phyloP scores from a whole-genome alignment of 306 rosid genomes.

The Albizia julibrissin region DNA sequence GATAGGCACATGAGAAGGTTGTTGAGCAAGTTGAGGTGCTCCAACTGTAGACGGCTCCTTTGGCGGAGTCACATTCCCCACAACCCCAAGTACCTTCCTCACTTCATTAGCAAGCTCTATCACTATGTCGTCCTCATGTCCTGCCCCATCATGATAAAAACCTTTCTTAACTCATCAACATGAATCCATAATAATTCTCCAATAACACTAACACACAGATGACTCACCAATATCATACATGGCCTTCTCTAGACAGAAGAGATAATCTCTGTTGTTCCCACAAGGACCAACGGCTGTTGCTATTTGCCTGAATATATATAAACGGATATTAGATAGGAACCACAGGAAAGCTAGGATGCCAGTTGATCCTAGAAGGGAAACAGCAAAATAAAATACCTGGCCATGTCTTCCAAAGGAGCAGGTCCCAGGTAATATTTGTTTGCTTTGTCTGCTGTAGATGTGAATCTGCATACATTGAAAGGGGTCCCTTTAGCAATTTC shows the following conservation, averaged over 20 bases:
- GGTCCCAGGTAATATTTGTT: slow-evolving; percentile 96
- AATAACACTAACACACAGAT: background rate
- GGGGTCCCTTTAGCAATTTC: slow-evolving; percentile 29
- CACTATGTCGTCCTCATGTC: slow-evolving; percentile 80
- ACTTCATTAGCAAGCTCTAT: slow-evolving; percentile 93
- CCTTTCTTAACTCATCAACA: background rate
- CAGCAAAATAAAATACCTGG: slow-evolving; percentile 52
- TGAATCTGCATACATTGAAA: slow-evolving; percentile 60
- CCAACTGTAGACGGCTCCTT: slow-evolving; percentile 51
- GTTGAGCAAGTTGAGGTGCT: slow-evolving; percentile 41
- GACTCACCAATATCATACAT: slow-evolving; percentile 77
- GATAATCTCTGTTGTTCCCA: slow-evolving; percentile 87
- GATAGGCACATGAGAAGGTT: slow-evolving; percentile 57
- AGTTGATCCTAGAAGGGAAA: background rate
- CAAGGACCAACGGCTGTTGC: slow-evolving; percentile 95
- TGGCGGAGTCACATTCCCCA: slow-evolving; percentile 41
- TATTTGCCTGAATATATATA: slow-evolving; percentile 66
- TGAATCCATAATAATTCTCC: slow-evolving; percentile 37
- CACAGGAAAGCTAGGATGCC: background rate
- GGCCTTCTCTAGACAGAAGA: slow-evolving; percentile 82
- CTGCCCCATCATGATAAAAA: slow-evolving; percentile 42
- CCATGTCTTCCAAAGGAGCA: slow-evolving; percentile 93
- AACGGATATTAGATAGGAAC: slow-evolving; percentile 1
- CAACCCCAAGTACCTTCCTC: slow-evolving; percentile 70
- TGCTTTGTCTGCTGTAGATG: slow-evolving; percentile 87